Conservation (phyloP, 108 stramenopile species). For the Asterionellopsis glacialis region DNA sequence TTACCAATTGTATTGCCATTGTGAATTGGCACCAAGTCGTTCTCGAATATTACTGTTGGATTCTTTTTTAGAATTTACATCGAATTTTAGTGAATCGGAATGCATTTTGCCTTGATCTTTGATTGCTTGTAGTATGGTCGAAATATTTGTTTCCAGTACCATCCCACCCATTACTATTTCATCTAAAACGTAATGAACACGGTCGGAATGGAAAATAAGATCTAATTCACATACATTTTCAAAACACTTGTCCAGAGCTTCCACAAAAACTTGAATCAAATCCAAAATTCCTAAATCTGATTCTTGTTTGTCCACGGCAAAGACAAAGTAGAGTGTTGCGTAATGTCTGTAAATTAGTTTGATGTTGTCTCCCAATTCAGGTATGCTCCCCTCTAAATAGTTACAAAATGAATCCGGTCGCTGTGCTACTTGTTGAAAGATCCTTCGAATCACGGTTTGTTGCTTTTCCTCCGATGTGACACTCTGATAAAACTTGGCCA, state of each 20-base stretch:
- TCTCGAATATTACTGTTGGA: slow-evolving; percentile 34
- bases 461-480: slow-evolving; percentile 91
- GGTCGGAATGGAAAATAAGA: slow-evolving; percentile 97
- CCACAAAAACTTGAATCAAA: slow-evolving; percentile 99
- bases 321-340: slow-evolving; percentile 99
- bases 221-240: slow-evolving; percentile 99
- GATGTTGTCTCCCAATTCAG: slow-evolving; percentile 95
- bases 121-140: slow-evolving; percentile 83
- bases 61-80: slow-evolving; percentile 29
- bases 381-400: slow-evolving; percentile 94
- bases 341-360: slow-evolving; percentile 99
- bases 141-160: slow-evolving; percentile 99
- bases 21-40: slow-evolving; percentile 21
- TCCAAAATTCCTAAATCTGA: slow-evolving; percentile 98
- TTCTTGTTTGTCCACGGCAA: slow-evolving; percentile 96
- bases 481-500: slow-evolving; percentile 95
- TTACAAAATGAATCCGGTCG: slow-evolving; percentile 98
- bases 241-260: slow-evolving; percentile 98
- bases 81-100: slow-evolving; percentile 52
- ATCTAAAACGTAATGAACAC: slow-evolving; percentile 85
- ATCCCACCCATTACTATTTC: slow-evolving; percentile 99
- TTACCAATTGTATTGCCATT: slow-evolving; percentile 42
- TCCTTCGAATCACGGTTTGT: slow-evolving; percentile 90
- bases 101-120: slow-evolving; percentile 94
- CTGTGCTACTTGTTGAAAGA: slow-evolving; percentile 94